Evolutionary conservation across 2,329 filamentous ascomycete genomes (phyloP).

Genomic region (Paracoccidioides lutzii): DNA sequence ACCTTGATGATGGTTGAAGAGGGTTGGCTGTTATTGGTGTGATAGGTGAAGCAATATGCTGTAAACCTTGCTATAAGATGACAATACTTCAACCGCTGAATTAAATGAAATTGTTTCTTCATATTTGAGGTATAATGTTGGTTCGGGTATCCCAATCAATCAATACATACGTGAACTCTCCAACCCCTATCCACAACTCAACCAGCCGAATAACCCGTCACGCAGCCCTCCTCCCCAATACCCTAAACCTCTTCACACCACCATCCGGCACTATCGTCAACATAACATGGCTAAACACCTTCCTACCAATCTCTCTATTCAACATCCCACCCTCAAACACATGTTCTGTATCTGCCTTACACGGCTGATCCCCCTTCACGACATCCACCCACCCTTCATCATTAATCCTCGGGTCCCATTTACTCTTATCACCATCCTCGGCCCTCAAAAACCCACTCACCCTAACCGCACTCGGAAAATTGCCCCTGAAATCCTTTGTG

Average conservation of each 20-base stretch:
- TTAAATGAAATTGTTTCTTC: too few relatives aligned
- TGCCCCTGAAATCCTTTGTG: constrained; percentile 35
- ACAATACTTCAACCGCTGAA: too few relatives aligned
- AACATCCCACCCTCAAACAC: constrained; percentile 27
- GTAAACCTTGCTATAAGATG: too few relatives aligned
- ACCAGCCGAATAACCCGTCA: not conserved
- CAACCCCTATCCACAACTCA: not conserved
- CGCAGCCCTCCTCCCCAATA: constrained; percentile 49
- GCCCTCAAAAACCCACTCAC: constrained; percentile 20
- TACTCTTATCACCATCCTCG: constrained; percentile 7
- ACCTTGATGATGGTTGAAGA: too few relatives aligned
- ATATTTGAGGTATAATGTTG: too few relatives aligned
- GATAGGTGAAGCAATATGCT: too few relatives aligned
- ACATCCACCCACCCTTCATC: constrained; percentile 26
- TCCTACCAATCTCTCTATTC: constrained; percentile 49
- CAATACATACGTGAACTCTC: not conserved
- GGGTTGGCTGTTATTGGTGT: too few relatives aligned
- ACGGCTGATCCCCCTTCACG: constrained; percentile 24
- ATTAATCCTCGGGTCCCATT: constrained; percentile 22
- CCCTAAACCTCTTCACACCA: constrained; percentile 74
- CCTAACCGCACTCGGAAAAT: constrained; percentile 29
- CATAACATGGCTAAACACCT: constrained; percentile 68
- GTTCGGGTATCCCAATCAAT: not conserved
- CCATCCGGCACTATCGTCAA: constrained; percentile 88
- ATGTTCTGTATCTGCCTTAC: constrained; percentile 31